Evolutionary conservation across 106 monocot genomes (phyloP).

Genomic region (Triglochin maritima): DNA sequence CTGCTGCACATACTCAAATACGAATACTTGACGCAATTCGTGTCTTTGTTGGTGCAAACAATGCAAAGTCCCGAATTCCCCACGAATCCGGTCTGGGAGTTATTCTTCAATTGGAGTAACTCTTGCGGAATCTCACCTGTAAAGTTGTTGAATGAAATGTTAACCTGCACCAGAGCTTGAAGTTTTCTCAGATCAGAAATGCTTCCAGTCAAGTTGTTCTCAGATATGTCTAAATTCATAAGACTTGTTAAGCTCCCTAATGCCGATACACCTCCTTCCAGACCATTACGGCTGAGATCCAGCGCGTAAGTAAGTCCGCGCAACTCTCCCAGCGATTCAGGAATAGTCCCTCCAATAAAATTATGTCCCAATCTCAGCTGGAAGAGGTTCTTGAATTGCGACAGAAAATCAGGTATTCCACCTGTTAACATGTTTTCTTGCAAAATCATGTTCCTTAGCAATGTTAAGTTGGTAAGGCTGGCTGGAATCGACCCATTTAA

Average conservation of each 20-base stretch:
- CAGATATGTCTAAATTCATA: constrained; percentile 61
- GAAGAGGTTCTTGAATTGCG: constrained; percentile 29
- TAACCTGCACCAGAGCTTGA: constrained; percentile 31
- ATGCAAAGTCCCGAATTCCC: constrained; percentile 69
- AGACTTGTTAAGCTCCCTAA: constrained; percentile 34
- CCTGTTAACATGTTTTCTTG: constrained; percentile 63
- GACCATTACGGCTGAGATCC: constrained; percentile 59
- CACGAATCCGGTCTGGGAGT: constrained; percentile 42
- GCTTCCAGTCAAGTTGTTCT: constrained; percentile 59
- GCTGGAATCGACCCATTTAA: constrained; percentile 56
- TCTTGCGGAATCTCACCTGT: constrained; percentile 47
- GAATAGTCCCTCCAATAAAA: constrained; percentile 48
- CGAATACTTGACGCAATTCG: constrained; percentile 15
- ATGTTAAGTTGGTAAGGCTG: constrained; percentile 28
- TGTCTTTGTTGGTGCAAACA: constrained; percentile 24
- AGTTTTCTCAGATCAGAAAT: constrained; percentile 27
- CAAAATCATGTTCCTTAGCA: constrained; percentile 25
- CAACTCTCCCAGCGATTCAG: constrained; percentile 44
- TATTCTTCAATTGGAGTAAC: constrained; percentile 31
- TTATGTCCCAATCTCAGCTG: constrained; percentile 67
- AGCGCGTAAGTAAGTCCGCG: constrained; percentile 30
- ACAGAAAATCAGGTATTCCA: constrained; percentile 48
- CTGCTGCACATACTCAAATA: constrained; percentile 27
- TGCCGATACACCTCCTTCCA: constrained; percentile 37
- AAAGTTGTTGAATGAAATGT: constrained; percentile 71